A percentile compares a stretch with the other conserved stretches of the same genome.
Conservation (phyloP, 345 rosid genomes). For the Clarkia xantiana region DNA sequence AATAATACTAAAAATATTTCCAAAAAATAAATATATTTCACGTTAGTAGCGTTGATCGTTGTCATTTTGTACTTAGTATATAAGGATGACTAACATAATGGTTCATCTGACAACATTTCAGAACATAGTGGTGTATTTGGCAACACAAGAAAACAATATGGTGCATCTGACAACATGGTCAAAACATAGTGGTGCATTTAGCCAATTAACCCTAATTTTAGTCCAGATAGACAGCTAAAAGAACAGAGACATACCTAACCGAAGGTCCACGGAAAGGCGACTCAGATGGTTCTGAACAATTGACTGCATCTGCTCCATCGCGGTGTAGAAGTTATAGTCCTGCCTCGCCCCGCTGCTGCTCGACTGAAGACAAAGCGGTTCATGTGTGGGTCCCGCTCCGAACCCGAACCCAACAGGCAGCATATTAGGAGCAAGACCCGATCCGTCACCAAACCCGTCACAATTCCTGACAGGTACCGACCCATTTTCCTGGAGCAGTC, state of each 20-base stretch:
- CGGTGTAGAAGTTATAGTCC: slow-evolving; percentile 24
- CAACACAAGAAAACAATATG: no score
- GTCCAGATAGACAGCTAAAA: not conserved
- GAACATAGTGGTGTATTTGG: no score
- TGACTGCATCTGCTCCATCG: slow-evolving; percentile 56
- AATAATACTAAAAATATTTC: no score
- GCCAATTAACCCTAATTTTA: no score
- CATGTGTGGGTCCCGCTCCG: slow-evolving; percentile 20
- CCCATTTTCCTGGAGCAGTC: slow-evolving; percentile 18
- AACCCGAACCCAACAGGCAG: slow-evolving; percentile 26
- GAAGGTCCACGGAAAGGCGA: slow-evolving; percentile 40
- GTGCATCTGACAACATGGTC: no score
- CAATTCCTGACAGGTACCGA: slow-evolving; percentile 24
- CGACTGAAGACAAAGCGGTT: slow-evolving; percentile 18
- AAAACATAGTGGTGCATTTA: no score
- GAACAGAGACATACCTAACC: slow-evolving; percentile 39
- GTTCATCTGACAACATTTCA: no score
- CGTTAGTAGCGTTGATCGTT: no score
- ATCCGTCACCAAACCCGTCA: slow-evolving; percentile 25
- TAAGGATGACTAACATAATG: no score
- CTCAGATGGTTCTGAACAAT: slow-evolving; percentile 59
- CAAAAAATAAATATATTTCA: no score
- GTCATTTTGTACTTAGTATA: no score
- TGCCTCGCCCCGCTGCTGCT: slow-evolving; percentile 26
- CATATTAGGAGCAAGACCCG: slow-evolving; percentile 13